Base-by-base conservation (phyloP, 2,329 filamentous ascomycete species). In the Hysterium pulicare region DNA sequence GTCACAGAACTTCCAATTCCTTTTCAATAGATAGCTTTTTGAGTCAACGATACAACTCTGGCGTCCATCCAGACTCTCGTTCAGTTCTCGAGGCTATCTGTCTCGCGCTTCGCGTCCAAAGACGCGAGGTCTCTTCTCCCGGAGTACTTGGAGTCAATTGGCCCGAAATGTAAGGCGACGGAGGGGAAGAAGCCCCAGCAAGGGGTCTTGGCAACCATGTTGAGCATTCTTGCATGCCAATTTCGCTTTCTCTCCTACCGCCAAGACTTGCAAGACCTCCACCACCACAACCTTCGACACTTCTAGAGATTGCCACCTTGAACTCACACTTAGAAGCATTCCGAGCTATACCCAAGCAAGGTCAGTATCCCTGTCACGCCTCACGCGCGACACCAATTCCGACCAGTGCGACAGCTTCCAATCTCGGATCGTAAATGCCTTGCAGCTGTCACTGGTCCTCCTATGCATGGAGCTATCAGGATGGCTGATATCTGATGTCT, bases 391-490 rank as follows among this genome's bases (percentile, higher is more conserved):
- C 54, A 56, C 57, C 40, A 46, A 44, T 51, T 19, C 46, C 49
- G 48, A 42, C 34, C 31, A 28, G 44, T 49, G 48, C 50, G 45
- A 44, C 44, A n/a, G 43, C 35, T 41, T 51, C 51, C 53, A 47
- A 47, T 59, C 57, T 54, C 48, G 54, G 57, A 54, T 45, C 47
- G 49, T 50, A 26, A 45, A 44, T 53, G 51, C 53, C 50, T 50
- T 65, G 62, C 60, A 64, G 64, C 59, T 61, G 55, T 61, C 61
- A 59, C 55, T 55, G 51, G 61, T 51, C 40, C 40, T 48, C 49
- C 19, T 54, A 55, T 58, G 48, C 48, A 42, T 44, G 57, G 55
- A 51, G 57, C 61, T 57, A 50, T 55, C 47, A 45, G 47, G 44
- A 54, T 49, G 47, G n/a, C n/a, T n/a, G n/a, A n/a, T n/a, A n/a